Evolutionary conservation across 2,329 filamentous ascomycete species (phyloP).

Genomic region (Scedosporium dehoogii): DNA sequence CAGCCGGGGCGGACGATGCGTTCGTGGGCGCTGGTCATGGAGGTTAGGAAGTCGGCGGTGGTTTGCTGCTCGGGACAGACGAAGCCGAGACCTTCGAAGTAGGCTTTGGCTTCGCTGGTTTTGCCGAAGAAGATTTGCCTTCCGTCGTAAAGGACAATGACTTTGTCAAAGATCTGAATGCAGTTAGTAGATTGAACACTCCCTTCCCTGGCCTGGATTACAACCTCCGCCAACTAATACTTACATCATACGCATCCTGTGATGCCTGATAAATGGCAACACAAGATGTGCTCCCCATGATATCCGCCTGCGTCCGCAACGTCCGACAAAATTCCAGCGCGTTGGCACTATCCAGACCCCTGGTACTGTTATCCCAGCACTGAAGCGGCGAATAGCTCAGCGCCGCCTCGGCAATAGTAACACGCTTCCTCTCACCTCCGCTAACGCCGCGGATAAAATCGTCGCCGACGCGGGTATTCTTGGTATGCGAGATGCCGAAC

Average conservation of each 20-base stretch:
- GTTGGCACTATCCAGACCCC: slow-evolving; percentile 42
- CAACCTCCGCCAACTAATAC: background rate
- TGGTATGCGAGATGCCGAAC: slow-evolving; percentile 44
- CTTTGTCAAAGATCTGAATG: slow-evolving; percentile 53
- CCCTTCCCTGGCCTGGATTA: background rate
- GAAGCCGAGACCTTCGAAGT: slow-evolving; percentile 52
- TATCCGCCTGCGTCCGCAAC: slow-evolving; percentile 36
- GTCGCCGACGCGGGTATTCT: slow-evolving; percentile 43
- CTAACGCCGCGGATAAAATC: slow-evolving; percentile 43
- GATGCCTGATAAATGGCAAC: slow-evolving; percentile 48
- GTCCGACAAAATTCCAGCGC: slow-evolving; percentile 45
- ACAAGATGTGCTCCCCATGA: slow-evolving; percentile 34
- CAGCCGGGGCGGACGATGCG: slow-evolving; percentile 22
- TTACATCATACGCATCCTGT: slow-evolving; percentile 39
- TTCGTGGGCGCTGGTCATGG: slow-evolving; percentile 31
- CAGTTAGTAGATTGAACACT: background rate
- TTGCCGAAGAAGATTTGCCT: slow-evolving; percentile 57
- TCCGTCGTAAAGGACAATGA: slow-evolving; percentile 56
- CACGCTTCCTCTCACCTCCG: slow-evolving; percentile 37
- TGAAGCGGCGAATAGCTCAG: slow-evolving; percentile 17
- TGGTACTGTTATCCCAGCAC: slow-evolving; percentile 36
- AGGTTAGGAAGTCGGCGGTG: slow-evolving; percentile 61
- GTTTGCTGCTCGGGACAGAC: slow-evolving; percentile 62
- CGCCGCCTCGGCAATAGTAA: slow-evolving; percentile 20
- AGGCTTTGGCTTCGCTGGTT: slow-evolving; percentile 49